Evolutionary conservation across 495 filamentous ascomycete genomes (phyloP).

Genomic region (Talaromyces wortmannii): DNA sequence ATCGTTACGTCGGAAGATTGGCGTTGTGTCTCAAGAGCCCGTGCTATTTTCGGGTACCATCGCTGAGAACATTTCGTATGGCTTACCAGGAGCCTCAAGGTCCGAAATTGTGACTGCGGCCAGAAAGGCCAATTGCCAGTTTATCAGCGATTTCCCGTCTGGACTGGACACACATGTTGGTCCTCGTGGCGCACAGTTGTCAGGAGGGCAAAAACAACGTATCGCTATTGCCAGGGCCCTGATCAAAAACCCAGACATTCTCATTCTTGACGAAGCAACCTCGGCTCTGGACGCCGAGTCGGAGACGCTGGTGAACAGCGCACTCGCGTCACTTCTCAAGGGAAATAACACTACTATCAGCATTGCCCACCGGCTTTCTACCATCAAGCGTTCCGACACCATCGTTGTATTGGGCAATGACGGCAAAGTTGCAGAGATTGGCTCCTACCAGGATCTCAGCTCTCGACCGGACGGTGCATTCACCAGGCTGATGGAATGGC

Average conservation of each 20-base stretch:
- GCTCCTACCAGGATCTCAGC: conserved; percentile 72
- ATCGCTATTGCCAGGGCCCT: conserved; percentile 95
- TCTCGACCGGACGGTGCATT: conserved; percentile 71
- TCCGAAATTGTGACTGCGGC: conserved; percentile 82
- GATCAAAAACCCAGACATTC: conserved; percentile 91
- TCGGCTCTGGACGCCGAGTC: conserved; percentile 95
- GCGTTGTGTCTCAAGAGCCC: conserved; percentile 91
- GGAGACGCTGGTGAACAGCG: conserved; percentile 90
- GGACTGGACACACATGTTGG: conserved; percentile 92
- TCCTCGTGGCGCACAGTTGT: conserved; percentile 86
- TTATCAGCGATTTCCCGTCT: conserved; percentile 94
- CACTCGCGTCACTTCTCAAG: conserved; percentile 69
- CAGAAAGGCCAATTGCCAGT: conserved; percentile 90
- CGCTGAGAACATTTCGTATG: conserved; percentile 95
- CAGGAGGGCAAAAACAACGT: conserved; percentile 94
- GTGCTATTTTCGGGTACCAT: conserved; percentile 94
- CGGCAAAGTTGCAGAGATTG: conserved; percentile 84
- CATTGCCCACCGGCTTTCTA: conserved; percentile 90
- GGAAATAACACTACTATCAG: conserved; percentile 93
- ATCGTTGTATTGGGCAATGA: conserved; percentile 85
- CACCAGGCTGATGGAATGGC: conserved; percentile 96
- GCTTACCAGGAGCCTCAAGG: conserved; percentile 69
- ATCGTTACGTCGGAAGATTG: conserved; percentile 86
- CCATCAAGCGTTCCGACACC: conserved; percentile 88
- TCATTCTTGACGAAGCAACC: conserved; percentile 93